phyloP scores from a whole-genome alignment of 352 stramenopile genomes.

The Globisporangium echinulatum region DNA sequence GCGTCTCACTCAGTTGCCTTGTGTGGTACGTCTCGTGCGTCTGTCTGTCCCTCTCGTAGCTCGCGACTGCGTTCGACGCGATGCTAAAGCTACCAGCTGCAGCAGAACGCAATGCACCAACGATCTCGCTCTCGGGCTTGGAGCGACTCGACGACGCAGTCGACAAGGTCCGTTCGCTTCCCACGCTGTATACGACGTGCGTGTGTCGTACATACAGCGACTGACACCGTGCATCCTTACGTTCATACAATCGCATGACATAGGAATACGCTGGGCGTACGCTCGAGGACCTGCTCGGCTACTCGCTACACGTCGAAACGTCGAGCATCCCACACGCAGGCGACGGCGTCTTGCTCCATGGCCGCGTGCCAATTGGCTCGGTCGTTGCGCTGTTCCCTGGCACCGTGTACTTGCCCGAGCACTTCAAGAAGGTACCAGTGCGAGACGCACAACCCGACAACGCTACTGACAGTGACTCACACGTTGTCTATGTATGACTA shows the following conservation, averaged over 20 bases:
- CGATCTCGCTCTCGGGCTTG: constrained; percentile 66
- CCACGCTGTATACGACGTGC: no score
- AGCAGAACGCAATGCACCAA: constrained; percentile 22
- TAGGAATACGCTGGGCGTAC: constrained; percentile 30
- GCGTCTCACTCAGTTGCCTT: no score
- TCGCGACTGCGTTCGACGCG: constrained; percentile 49
- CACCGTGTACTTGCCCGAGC: constrained; percentile 77
- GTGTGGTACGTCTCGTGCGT: neutral
- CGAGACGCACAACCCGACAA: no score
- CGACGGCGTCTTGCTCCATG: constrained; percentile 66
- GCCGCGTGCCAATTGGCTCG: constrained; percentile 56
- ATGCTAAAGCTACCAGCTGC: constrained; percentile 44
- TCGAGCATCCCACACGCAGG: constrained; percentile 59
- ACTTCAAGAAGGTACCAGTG: constrained; percentile 69
- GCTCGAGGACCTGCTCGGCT: constrained; percentile 58
- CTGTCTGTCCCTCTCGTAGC: constrained; percentile 10
- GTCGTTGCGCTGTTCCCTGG: constrained; percentile 72
- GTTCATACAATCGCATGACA: no score
- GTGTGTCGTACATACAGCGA: neutral
- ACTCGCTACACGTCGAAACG: constrained; percentile 56
- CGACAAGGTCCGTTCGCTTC: neutral
- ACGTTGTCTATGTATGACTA: no score
- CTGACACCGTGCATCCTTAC: neutral
- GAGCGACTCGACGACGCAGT: constrained; percentile 26
- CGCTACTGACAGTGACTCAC: no score